A percentile compares a stretch with the other conserved stretches of the same genome.
Evolutionary conservation across 768 basidiomycete genomes (phyloP).

Genomic region (Leucosporidium yakuticum): DNA sequence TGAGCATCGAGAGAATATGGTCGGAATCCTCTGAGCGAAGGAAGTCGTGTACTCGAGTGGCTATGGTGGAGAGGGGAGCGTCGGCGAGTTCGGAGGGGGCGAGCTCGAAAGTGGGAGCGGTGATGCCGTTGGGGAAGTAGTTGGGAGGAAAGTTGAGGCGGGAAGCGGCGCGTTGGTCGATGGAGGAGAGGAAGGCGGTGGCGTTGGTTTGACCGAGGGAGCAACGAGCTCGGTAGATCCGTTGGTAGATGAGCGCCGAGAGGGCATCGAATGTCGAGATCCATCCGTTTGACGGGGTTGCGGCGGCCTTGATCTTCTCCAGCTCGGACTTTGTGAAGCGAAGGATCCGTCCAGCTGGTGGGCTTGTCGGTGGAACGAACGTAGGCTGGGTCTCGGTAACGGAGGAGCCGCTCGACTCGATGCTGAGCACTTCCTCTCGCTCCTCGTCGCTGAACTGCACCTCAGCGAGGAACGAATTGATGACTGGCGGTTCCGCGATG

Average conservation of each 20-base stretch:
- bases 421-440: no score
- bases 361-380: no score
- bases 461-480: no score
- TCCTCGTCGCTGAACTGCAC: no score
- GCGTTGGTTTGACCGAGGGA: slow-evolving; percentile 8
- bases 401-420: no score
- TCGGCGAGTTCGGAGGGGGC: slow-evolving; percentile 15
- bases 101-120: slow-evolving; percentile 10
- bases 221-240: slow-evolving; percentile 28
- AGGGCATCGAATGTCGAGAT: slow-evolving; percentile 33
- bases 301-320: background rate
- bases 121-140: slow-evolving; percentile 33
- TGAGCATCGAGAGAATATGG: background rate
- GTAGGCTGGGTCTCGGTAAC: no score
- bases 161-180: slow-evolving; percentile 29
- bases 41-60: slow-evolving; percentile 14
- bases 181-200: slow-evolving; percentile 31
- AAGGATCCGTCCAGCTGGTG: no score
- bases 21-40: background rate
- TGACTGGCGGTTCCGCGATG: background rate
- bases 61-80: slow-evolving; percentile 22
- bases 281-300: slow-evolving; percentile 5
- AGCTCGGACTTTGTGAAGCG: no score
- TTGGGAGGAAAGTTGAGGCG: slow-evolving; percentile 14
- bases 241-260: slow-evolving; percentile 25